phyloP scores from a whole-genome alignment of 2,329 filamentous ascomycete species.

The Cladophialophora chaetospira region DNA sequence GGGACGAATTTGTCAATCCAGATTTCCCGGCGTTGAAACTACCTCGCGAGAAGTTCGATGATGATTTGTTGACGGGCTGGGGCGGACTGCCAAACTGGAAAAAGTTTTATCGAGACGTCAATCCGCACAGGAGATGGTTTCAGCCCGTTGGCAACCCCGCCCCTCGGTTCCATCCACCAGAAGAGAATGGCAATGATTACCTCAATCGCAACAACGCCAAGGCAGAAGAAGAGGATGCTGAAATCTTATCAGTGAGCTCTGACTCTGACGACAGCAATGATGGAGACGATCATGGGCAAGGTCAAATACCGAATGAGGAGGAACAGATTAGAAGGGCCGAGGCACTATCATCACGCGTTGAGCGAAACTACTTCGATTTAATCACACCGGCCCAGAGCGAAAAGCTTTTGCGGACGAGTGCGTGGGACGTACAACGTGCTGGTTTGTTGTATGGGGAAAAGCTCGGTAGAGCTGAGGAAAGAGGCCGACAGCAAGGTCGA shows the following conservation, averaged over 20 bases:
- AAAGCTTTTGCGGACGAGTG: neutral
- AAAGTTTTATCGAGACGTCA: neutral
- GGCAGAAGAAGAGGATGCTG: neutral
- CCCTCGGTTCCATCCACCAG: neutral
- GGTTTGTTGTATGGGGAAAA: neutral
- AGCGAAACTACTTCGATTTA: neutral
- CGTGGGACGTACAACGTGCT: neutral
- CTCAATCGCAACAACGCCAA: neutral
- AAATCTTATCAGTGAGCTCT: neutral
- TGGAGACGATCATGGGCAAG: neutral
- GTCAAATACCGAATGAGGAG: neutral
- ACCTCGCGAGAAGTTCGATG: constrained; percentile 2
- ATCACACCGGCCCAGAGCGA: neutral
- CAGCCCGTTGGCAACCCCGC: neutral
- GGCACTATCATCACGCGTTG: neutral
- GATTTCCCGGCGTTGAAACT: constrained; percentile 16
- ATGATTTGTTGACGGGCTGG: neutral
- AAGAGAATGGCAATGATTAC: constrained; percentile 4
- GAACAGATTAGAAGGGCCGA: neutral
- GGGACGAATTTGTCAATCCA: constrained; percentile 17
- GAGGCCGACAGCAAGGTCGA: neutral
- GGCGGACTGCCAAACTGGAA: constrained; percentile 9
- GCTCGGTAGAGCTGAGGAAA: neutral
- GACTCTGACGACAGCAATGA: neutral
- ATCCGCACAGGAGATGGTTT: constrained; percentile 8